Percentiles rank a stretch among this genome's conserved stretches.
These are phyloP conservation scores for Mycogone perniciosa DNA, from an alignment of 2,329 filamentous ascomycete species.

Conservation along the genomic window DNA sequence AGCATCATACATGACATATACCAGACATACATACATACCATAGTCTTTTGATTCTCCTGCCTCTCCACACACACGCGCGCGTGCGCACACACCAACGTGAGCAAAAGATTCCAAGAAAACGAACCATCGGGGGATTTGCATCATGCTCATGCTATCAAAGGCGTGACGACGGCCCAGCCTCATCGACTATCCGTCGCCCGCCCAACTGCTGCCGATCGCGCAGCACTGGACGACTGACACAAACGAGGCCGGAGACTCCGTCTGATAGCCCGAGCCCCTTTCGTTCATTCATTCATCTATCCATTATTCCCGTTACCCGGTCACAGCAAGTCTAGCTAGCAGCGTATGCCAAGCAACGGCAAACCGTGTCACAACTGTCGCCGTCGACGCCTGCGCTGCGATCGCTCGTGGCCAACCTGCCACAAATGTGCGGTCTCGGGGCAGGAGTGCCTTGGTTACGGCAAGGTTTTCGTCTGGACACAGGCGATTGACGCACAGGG, in stretches of 20 bases:
- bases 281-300: background rate
- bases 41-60: background rate
- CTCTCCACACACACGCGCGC: conserved; percentile 4
- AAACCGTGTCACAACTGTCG: conserved; percentile 15
- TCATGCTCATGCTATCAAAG: conserved; percentile 10
- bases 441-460: conserved; percentile 56
- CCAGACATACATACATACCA: background rate
- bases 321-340: conserved; percentile 19
- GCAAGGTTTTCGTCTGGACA: conserved; percentile 55
- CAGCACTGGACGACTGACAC: conserved; percentile 7
- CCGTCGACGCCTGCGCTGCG: conserved; percentile 47
- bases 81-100: background rate
- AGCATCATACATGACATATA: background rate
- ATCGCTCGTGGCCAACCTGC: conserved; percentile 53
- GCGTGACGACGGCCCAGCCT: conserved; percentile 10
- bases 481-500: conserved; percentile 44
- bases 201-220: conserved; percentile 6
- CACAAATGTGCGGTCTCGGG: conserved; percentile 52
- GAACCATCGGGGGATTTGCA: conserved; percentile 1
- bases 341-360: conserved; percentile 23
- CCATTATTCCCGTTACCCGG: conserved; percentile 1
- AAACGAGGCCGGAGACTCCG: background rate
- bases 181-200: conserved; percentile 7
- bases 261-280: background rate
- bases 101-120: background rate